Evolutionary conservation across 2,329 filamentous ascomycete genomes (phyloP).

Genomic region (Capronia coronata): DNA sequence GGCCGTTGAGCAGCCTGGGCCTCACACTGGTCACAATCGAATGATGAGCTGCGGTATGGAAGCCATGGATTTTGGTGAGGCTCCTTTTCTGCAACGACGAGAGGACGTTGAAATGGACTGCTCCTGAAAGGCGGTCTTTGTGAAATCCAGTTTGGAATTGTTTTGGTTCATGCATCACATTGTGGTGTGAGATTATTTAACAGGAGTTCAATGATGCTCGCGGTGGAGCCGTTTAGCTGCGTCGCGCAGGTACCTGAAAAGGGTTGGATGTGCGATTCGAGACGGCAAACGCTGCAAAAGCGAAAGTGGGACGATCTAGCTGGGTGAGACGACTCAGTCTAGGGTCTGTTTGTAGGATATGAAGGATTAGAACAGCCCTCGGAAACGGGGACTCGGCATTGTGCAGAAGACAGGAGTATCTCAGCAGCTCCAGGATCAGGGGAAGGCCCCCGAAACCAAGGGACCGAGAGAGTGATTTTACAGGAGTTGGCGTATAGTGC

Average conservation of each 20-base stretch:
- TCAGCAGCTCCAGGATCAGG: no score
- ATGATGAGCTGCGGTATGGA: slow-evolving; percentile 32
- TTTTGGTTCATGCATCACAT: slow-evolving; percentile 13
- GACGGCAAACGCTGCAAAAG: not conserved
- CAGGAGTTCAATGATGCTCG: not conserved
- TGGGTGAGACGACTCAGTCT: slow-evolving; percentile 3
- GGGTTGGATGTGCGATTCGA: slow-evolving; percentile 1
- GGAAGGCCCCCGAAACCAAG: no score
- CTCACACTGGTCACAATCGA: slow-evolving; percentile 31
- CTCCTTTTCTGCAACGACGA: slow-evolving; percentile 38
- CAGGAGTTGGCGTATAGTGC: no score
- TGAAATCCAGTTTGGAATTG: not conserved
- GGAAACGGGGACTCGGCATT: not conserved
- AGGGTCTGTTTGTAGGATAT: not conserved
- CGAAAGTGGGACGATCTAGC: not conserved
- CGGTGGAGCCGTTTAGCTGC: not conserved
- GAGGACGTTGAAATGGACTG: slow-evolving; percentile 40
- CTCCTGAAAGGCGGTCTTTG: slow-evolving; percentile 22
- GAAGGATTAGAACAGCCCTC: not conserved
- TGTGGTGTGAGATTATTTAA: slow-evolving; percentile 15
- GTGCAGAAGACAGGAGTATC: slow-evolving; percentile 5
- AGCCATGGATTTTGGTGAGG: slow-evolving; percentile 41
- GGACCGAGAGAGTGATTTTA: no score
- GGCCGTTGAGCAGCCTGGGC: slow-evolving; percentile 15
- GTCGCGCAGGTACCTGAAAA: slow-evolving; percentile 7